phyloP scores from a whole-genome alignment of 345 rosid species.

The Bruguiera parviflora region DNA sequence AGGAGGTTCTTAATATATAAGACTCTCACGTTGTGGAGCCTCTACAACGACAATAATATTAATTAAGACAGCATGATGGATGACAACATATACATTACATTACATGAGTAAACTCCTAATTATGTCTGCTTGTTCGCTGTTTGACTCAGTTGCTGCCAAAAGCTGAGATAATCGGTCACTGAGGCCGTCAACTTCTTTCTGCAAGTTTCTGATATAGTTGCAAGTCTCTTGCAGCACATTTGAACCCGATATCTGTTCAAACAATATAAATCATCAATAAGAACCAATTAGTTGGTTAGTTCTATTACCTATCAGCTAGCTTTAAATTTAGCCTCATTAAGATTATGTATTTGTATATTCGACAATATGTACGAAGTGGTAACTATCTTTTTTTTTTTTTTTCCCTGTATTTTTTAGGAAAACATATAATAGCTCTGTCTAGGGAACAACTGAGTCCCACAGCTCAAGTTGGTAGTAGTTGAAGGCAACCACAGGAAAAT shows the following conservation, averaged over 20 bases:
- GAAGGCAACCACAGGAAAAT: slow-evolving; percentile 25
- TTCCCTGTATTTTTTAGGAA: not conserved
- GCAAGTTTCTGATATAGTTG: slow-evolving; percentile 68
- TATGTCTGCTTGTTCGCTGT: slow-evolving; percentile 74
- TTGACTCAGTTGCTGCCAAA: slow-evolving; percentile 59
- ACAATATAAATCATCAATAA: not conserved
- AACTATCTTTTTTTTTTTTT: not conserved
- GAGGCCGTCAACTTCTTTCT: slow-evolving; percentile 69
- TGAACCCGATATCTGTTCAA: slow-evolving; percentile 60
- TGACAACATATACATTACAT: slow-evolving; percentile 8
- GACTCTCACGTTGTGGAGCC: not conserved
- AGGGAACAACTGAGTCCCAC: slow-evolving; percentile 65
- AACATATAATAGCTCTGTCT: not conserved
- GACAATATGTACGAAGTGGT: not conserved
- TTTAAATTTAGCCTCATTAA: not conserved
- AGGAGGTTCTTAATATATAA: not conserved
- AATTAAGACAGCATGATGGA: not conserved
- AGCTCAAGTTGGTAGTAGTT: slow-evolving; percentile 33
- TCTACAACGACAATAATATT: too few relatives aligned
- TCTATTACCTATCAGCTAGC: not conserved
- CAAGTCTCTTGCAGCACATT: slow-evolving; percentile 85
- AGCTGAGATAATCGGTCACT: slow-evolving; percentile 77
- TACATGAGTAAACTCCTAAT: slow-evolving; percentile 76
- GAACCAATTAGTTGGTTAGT: not conserved
- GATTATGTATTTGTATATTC: not conserved